Evolutionary conservation across 2,329 filamentous ascomycete genomes (phyloP).

Genomic region (Cadophora luteo-olivacea): DNA sequence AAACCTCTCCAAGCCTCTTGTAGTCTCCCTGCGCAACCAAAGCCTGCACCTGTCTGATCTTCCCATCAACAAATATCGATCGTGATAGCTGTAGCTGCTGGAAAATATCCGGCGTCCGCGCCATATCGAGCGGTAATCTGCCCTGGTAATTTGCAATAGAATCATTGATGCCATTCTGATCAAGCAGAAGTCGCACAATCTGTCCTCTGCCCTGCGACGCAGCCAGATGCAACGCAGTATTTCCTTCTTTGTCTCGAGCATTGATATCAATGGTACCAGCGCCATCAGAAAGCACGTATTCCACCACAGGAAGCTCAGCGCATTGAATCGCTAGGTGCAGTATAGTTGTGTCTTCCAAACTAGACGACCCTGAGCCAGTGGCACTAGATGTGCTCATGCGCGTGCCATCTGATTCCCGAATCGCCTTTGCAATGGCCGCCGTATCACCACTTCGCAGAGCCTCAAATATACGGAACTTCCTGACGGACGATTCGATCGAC

Average conservation of each 20-base stretch:
- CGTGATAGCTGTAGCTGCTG: slow-evolving; percentile 90
- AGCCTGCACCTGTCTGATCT: slow-evolving; percentile 83
- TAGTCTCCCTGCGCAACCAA: slow-evolving; percentile 78
- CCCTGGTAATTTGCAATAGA: slow-evolving; percentile 84
- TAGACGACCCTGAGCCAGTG: slow-evolving; percentile 39
- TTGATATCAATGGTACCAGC: slow-evolving; percentile 79
- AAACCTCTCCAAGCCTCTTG: slow-evolving; percentile 75
- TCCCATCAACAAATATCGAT: slow-evolving; percentile 87
- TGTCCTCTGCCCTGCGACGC: slow-evolving; percentile 80
- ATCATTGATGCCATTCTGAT: slow-evolving; percentile 86
- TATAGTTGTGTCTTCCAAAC: slow-evolving; percentile 83
- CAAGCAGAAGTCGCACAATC: slow-evolving; percentile 83
- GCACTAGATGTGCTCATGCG: slow-evolving; percentile 53
- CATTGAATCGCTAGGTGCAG: slow-evolving; percentile 95
- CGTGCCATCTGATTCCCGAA: slow-evolving; percentile 64
- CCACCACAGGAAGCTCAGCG: slow-evolving; percentile 88
- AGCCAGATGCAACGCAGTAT: slow-evolving; percentile 90
- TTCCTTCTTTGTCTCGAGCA: slow-evolving; percentile 89
- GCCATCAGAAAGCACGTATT: slow-evolving; percentile 87
- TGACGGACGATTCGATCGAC: slow-evolving; percentile 89
- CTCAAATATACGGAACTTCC: slow-evolving; percentile 94
- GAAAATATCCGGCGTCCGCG: slow-evolving; percentile 92
- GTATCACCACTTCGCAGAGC: slow-evolving; percentile 90
- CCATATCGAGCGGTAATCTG: slow-evolving; percentile 85
- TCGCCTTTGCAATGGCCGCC: slow-evolving; percentile 84